Base-by-base conservation (phyloP, 345 rosid genomes). In the Euphorbia tirucalli region DNA sequence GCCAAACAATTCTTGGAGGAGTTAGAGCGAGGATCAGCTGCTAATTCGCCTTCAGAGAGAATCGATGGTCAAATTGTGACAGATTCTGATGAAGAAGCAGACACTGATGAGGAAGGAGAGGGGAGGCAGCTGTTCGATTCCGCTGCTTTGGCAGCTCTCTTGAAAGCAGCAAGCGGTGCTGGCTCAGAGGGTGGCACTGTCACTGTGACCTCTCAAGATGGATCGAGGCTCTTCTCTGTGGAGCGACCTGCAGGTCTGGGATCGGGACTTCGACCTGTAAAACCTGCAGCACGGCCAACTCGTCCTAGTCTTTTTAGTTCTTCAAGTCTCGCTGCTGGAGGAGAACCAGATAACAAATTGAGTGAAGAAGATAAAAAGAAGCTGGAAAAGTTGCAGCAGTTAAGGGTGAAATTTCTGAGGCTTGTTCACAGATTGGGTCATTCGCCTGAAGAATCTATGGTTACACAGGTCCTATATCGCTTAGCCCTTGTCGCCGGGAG, bases 191-290 rank as follows among this genome's bases (percentile, higher is more conserved):
- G 81, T 49, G 88, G 92, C 18, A 80, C 75, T 66, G 80, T 92
- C 70, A 83, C 90, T 59, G 77, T 92, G 74, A 84, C 92, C 31
- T 87, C 97, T 63, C 90, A 84, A 76, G 99, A 92, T 82, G 97
- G 97, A 30, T 85, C 97, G 0, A 86, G 89, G 83, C 93, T 92
- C 73, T 92, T 90, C 85, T 89, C 99, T 76, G 87, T 92, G 71
- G 96, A 95, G 74, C 85, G 88, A 22, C 97, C 97, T 72, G 97
- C 93, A 44, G 97, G 99, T 73, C 80, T 90, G 84, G 96, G 96
- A 68, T 84, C 98, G 22, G 87, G 97, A 37, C 89, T 93, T 16
- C 80, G 87, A 58, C 80, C 92, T 28, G 65, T 88, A 76, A 93
- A 70, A 79, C 87, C 96, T 68, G 91, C 88, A 21, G 67, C 92